Percentiles rank a stretch among this genome's conserved stretches.
phyloP scores from a whole-genome alignment of 495 filamentous ascomycete species.

The Aspergillus bridgeri region DNA sequence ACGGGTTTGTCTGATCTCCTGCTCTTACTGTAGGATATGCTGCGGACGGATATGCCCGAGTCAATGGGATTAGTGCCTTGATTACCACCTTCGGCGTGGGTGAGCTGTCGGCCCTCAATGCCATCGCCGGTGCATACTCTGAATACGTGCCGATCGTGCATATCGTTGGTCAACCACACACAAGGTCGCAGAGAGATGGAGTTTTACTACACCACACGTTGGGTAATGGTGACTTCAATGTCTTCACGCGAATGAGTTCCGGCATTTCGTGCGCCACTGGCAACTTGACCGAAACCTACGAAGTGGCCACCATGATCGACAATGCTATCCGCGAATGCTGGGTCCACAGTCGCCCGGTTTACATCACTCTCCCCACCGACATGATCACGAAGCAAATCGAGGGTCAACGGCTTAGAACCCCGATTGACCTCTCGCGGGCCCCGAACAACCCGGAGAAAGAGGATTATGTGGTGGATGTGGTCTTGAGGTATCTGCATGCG shows the following conservation, averaged over 20 bases:
- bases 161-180: conserved; percentile 60
- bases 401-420: conserved; percentile 62
- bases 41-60: conserved; percentile 67
- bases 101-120: conserved; percentile 66
- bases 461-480: conserved; percentile 77
- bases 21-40: conserved; percentile 54
- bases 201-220: conserved; percentile 89
- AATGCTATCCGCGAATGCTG: conserved; percentile 76
- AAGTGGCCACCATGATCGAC: conserved; percentile 75
- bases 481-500: conserved; percentile 70
- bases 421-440: conserved; percentile 63
- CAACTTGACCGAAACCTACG: conserved; percentile 62
- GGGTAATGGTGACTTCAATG: conserved; percentile 84
- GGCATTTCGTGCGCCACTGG: conserved; percentile 68
- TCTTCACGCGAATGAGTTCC: conserved; percentile 75
- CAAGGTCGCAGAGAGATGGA: conserved; percentile 48
- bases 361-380: conserved; percentile 83
- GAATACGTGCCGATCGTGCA: conserved; percentile 62
- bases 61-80: conserved; percentile 62
- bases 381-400: conserved; percentile 78
- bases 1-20: neutral
- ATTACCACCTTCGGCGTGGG: conserved; percentile 71
- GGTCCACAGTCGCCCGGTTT: conserved; percentile 70
- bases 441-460: conserved; percentile 70
- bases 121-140: conserved; percentile 61